These are phyloP conservation scores for Sphaerobolus stellatus DNA, from an alignment of 1,284 basidiomycete species.

Conservation along the genomic window DNA sequence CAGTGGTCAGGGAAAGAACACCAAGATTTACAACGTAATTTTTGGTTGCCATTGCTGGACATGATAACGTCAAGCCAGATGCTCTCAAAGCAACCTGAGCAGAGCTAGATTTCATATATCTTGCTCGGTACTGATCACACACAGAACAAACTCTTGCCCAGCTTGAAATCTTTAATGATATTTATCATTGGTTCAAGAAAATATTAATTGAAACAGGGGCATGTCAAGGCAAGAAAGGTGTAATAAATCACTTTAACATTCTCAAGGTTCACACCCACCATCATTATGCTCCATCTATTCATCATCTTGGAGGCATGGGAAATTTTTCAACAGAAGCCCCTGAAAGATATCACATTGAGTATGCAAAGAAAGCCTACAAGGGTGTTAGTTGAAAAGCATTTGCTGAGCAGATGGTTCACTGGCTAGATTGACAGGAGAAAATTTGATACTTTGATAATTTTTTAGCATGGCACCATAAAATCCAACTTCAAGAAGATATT, in stretches of 20 bases:
- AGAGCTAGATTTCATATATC: constrained; percentile 22
- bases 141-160: constrained; percentile 13
- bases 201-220: constrained; percentile 15
- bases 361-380: constrained; percentile 33
- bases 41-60: constrained; percentile 11
- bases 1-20: constrained; percentile 21
- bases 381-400: background rate
- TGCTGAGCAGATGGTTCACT: background rate
- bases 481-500: background rate
- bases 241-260: constrained; percentile 19
- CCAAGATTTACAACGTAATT: constrained; percentile 10
- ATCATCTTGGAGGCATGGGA: constrained; percentile 29
- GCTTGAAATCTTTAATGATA: constrained; percentile 15
- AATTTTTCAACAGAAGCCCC: constrained; percentile 34
- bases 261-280: constrained; percentile 15
- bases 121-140: constrained; percentile 19
- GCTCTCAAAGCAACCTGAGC: constrained; percentile 13
- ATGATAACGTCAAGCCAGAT: background rate
- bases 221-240: constrained; percentile 2
- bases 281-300: constrained; percentile 19
- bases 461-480: background rate
- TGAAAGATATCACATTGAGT: constrained; percentile 33
- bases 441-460: background rate
- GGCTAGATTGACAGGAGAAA: constrained; percentile 1
- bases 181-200: constrained; percentile 21